These are phyloP conservation scores for Colletotrichum sp. DNA, from an alignment of 2,329 filamentous ascomycete genomes.

Conservation along the genomic window DNA sequence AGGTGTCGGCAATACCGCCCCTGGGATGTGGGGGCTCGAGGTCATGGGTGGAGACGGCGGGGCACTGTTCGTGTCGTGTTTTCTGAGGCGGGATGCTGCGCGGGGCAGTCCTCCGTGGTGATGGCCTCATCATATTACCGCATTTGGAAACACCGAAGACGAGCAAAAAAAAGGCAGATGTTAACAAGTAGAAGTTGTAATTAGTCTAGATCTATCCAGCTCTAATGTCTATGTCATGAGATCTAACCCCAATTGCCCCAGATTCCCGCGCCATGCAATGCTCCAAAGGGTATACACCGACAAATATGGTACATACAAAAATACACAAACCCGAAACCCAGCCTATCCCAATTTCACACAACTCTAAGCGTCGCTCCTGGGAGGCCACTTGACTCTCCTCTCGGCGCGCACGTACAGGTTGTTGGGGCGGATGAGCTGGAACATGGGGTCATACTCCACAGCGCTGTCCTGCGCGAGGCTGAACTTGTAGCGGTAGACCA, in stretches of 20 bases:
- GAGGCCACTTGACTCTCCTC: slow-evolving; percentile 54
- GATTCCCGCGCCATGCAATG: slow-evolving; percentile 12
- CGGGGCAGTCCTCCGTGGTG: neutral
- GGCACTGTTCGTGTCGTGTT: neutral
- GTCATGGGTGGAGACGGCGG: neutral
- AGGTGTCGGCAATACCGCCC: neutral
- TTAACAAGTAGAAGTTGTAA: neutral
- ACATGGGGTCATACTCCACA: slow-evolving; percentile 64
- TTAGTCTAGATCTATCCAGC: slow-evolving; percentile 4
- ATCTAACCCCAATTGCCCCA: neutral
- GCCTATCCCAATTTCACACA: neutral
- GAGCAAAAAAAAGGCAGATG: accelerated
- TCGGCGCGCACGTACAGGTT: slow-evolving; percentile 59
- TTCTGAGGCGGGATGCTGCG: neutral
- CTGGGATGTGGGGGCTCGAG: neutral
- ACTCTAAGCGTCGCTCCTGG: slow-evolving; percentile 19
- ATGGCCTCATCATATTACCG: accelerated
- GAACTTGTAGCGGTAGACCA: slow-evolving; percentile 65
- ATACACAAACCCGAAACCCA: neutral
- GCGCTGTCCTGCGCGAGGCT: slow-evolving; percentile 51
- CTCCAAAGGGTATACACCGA: slow-evolving; percentile 20
- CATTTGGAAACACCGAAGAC: neutral
- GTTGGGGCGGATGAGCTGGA: slow-evolving; percentile 60
- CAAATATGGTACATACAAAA: slow-evolving; percentile 16
- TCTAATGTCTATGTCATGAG: slow-evolving; percentile 1